Evolutionary conservation across 176 grass and related monocot species (phyloP).

Genomic region (Pharus latifolius): DNA sequence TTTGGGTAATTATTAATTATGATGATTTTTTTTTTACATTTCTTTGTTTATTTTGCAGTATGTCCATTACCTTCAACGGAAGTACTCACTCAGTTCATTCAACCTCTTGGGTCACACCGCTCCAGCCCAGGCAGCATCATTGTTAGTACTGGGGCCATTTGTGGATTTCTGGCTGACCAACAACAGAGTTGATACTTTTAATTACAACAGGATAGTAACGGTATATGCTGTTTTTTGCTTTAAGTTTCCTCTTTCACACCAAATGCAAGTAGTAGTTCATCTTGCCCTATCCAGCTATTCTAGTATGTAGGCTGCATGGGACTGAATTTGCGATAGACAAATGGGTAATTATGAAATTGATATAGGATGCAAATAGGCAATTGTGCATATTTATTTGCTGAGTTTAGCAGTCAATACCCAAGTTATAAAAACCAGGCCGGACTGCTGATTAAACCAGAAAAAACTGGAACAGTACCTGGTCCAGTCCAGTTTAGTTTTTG

Average conservation of each 20-base stretch:
- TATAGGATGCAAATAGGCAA: too few relatives aligned
- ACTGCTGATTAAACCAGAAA: too few relatives aligned
- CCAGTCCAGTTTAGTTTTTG: too few relatives aligned
- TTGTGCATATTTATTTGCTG: too few relatives aligned
- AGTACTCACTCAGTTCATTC: conserved; percentile 51
- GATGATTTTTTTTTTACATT: neutral
- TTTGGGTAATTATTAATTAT: neutral
- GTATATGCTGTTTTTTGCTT: neutral
- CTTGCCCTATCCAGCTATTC: neutral
- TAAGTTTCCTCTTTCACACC: neutral
- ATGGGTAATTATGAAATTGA: too few relatives aligned
- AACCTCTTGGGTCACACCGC: conserved; percentile 57
- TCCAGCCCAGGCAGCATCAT: conserved; percentile 43
- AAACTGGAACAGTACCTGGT: too few relatives aligned
- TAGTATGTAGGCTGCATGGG: too few relatives aligned
- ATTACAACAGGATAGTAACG: conserved; percentile 18
- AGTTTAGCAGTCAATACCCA: too few relatives aligned
- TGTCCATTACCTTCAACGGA: conserved; percentile 51
- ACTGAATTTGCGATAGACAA: too few relatives aligned
- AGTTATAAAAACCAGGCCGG: too few relatives aligned
- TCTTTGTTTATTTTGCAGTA: conserved; percentile 26
- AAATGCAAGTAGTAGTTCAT: neutral
- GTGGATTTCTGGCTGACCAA: conserved; percentile 42
- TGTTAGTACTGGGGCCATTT: conserved; percentile 44
- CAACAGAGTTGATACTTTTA: conserved; percentile 38